A percentile compares a stretch with the other conserved stretches of the same genome.
These are phyloP conservation scores for Hypericum perforatum DNA, from an alignment of 345 rosid genomes.

Conservation along the genomic window DNA sequence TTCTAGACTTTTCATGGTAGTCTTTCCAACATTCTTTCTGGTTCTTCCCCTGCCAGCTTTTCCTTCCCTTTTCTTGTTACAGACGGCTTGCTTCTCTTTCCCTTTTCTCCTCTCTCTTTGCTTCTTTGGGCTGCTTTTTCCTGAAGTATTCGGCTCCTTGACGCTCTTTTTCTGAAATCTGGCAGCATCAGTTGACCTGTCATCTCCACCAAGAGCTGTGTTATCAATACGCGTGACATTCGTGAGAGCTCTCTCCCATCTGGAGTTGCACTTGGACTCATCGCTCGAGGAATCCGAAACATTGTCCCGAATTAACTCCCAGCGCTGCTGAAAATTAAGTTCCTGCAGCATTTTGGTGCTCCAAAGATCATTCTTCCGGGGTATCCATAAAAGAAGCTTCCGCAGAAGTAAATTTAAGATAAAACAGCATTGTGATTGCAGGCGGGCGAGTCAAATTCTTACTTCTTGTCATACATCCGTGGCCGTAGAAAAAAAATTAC, in stretches of 20 bases:
- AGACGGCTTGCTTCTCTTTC: constrained; percentile 7
- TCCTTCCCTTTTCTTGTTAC: constrained; percentile 14
- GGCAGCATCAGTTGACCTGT: constrained; percentile 14
- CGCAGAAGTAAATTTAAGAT: too few species aligned
- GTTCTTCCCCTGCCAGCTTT: constrained; percentile 16
- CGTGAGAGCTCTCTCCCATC: constrained; percentile 17
- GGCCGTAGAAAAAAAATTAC: too few species aligned
- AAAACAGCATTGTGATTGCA: too few species aligned
- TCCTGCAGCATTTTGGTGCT: constrained; percentile 24
- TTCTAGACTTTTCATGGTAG: constrained; percentile 23
- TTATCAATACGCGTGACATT: constrained; percentile 21
- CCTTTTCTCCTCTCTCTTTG: constrained; percentile 9
- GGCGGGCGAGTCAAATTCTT: too few species aligned
- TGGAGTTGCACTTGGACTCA: constrained; percentile 22
- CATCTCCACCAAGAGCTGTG: constrained; percentile 18
- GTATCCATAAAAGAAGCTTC: too few species aligned
- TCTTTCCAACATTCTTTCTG: constrained; percentile 15
- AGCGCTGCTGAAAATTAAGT: constrained; percentile 31
- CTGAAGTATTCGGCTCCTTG: constrained; percentile 10
- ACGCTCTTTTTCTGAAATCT: constrained; percentile 16
- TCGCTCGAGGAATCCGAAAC: constrained; percentile 37
- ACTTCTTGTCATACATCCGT: too few species aligned
- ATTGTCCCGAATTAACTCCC: constrained; percentile 37
- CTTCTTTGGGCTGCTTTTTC: constrained; percentile 12
- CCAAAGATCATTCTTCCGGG: too few species aligned